Base-by-base conservation (phyloP, 768 basidiomycete species). In the Pholiota microspora region DNA sequence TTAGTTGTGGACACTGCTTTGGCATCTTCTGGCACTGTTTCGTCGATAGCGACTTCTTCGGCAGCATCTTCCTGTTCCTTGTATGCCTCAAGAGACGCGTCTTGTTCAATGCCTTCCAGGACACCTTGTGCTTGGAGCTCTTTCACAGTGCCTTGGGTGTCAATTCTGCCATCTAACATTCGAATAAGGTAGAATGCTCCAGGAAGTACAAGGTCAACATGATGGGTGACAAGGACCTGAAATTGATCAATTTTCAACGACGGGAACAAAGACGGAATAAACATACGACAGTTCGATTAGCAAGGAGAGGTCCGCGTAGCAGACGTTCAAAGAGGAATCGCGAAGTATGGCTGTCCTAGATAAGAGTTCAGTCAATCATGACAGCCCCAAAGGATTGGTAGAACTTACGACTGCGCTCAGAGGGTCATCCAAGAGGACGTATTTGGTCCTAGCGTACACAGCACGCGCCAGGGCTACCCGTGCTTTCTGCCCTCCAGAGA, bases 401-500 rank as follows among this genome's bases (percentile, higher is more conserved):
- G 15, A 23, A 72, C 86, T 40, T 74, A 88, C 89, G 45, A 93
- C 89, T 2, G 90, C 90, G 58, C 89, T 90, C 31, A 93, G 69
- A 3, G 89, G 88, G 62, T 92, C 91, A 60, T 93, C 89, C 38
- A 93, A 68, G n/a, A 93, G 72, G 0, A 92, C 82, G 56, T 80
- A 85, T 67, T 78, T 80, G 23, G 83, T 85, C 13, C 77, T 73
- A 23, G 87, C 84, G 67, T 93, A 94, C 0, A 91, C 85, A 0
- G 92, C 91, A 12, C 92, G 82, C 9, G 91, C 92, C 8, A 94
- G 77, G 0, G 90, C 90, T 13, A 93, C 88, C 57, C 88, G 86
- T 44, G 89, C 87, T 67, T 92, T 92, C 70, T 92, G 90, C 5
- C 91, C 91, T 27, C 91, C 91, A 29, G 85, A 88, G 58, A 92